Base-by-base conservation (phyloP, 257 asterid species). In the Cinchona pubescens region DNA sequence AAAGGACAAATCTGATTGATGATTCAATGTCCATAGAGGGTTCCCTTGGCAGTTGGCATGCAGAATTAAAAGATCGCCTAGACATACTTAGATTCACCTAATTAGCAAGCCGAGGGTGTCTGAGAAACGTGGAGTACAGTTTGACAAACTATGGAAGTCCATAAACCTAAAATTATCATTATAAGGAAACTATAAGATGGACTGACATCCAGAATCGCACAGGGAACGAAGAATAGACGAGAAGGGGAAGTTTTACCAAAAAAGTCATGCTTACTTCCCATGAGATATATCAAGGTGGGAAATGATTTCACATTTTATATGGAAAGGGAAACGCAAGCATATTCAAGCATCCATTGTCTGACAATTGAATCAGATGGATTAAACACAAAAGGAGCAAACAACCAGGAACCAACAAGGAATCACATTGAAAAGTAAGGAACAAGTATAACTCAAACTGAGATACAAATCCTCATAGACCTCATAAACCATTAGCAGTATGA, bases 361-460 rank as follows among this genome's bases (percentile, higher is more conserved):
- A 98, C 99, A 95, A 82, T 95, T 97, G 40, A 92, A 95, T 58
- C 99, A 23, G 99, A 91, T 55, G 99, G 99, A 70, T 95, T 95
- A 90, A 95, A 95, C 64, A 91, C 89, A 95, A n/a, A 95, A 13
- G 99, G 99, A 83, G 99, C 99, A 83, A 92, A 95, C 76, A 95
- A 67, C 99, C 99, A 95, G 56, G 99, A 92, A 25, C 88, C 92
- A 2, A 91, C 96, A 5, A 95, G 89, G 86, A 92, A 95, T 97
- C 99, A 92, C 98, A 95, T 91, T 15, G 99, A 95, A 67, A 75
- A 23, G 98, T 89, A 60, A 95, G 75, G 82, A 95, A 95, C 78
- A 83, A 88, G 85, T 90, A 92, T 78, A 92, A 70, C 1, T 88
- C 2, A 97, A 89, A 75, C 85, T 86, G 18, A 94, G 87, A 48